Base-by-base conservation (phyloP, 2,329 filamentous ascomycete genomes). In the Botrytis porri region DNA sequence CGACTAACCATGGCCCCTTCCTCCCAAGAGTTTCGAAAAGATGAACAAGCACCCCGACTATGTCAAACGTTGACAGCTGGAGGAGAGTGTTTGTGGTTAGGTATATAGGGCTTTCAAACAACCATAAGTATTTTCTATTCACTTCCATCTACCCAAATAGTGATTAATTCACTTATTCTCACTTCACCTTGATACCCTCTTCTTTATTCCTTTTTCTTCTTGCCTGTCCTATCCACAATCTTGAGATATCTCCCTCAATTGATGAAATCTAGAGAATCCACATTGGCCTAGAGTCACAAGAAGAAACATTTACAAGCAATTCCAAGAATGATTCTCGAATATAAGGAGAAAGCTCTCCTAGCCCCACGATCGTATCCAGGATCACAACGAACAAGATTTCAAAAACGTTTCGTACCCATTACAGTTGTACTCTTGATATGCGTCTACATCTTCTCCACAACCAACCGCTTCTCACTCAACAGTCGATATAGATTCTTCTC, bases 331-430 rank as follows among this genome's bases (percentile, higher is more conserved):
- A 14, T 25, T 57, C 45, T 67, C 64, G 25, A 54, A 54, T 67
- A 67, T 16, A 67, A 54, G 64, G 64, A 57, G 45, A 67, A 67
- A 41, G 45, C 32, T 67, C 35, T 57, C 35, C 48, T n/a, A 16
- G 22, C 16, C 18, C 64, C 25, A 29, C 45, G 64, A 25, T 41
- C 20, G 37, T 41, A 41, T 39, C 14, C 45, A 25, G 35, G 25
- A 41, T 14, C 48, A 57, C 64, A 57, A 22, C 64, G 35, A 39
- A 32, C 35, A 6, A 67, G 18, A 22, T 39, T 57, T 67, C 64
- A 41, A 54, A 67, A 57, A 29, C 48, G 64, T 4, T 67, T 41
- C 20, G 43, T 70, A 20, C 57, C 45, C 5, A 37, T 63, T 6
- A 25, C 69, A 9, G 9, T 70, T 63, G 41, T 51, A 48, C 10